Percentiles rank a stretch among this genome's conserved stretches.
phyloP scores from a whole-genome alignment of 495 filamentous ascomycete genomes.

The Extremus antarcticus region DNA sequence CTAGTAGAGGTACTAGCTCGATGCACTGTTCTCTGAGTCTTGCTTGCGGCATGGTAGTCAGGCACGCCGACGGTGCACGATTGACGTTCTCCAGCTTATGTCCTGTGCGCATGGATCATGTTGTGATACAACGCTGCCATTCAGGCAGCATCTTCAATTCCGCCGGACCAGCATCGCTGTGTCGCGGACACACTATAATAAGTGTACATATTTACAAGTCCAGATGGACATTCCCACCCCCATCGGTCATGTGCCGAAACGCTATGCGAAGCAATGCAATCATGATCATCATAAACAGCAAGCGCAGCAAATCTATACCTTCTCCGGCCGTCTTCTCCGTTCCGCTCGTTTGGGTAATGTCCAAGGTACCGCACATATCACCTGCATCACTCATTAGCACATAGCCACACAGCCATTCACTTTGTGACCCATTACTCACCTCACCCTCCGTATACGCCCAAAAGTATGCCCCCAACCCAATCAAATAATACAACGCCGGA shows the following conservation, averaged over 20 bases:
- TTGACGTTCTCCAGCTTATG: no score
- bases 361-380: constrained; percentile 51
- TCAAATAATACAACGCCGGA: constrained; percentile 79
- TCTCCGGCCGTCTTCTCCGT: background rate
- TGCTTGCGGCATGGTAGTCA: no score
- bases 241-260: background rate
- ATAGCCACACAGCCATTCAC: background rate
- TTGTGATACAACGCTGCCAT: no score
- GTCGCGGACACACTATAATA: background rate
- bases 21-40: no score
- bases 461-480: constrained; percentile 82
- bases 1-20: no score
- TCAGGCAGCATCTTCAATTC: no score
- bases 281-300: background rate
- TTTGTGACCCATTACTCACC: constrained; percentile 41
- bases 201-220: background rate
- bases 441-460: constrained; percentile 97
- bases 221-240: background rate
- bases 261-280: background rate
- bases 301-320: background rate
- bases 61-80: no score
- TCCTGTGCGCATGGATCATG: no score
- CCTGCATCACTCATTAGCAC: constrained; percentile 24
- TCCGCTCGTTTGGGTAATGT: constrained; percentile 26
- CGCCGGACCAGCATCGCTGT: background rate